These are phyloP conservation scores for Pichia californica DNA, from an alignment of 805 yeast species.

Conservation along the genomic window DNA sequence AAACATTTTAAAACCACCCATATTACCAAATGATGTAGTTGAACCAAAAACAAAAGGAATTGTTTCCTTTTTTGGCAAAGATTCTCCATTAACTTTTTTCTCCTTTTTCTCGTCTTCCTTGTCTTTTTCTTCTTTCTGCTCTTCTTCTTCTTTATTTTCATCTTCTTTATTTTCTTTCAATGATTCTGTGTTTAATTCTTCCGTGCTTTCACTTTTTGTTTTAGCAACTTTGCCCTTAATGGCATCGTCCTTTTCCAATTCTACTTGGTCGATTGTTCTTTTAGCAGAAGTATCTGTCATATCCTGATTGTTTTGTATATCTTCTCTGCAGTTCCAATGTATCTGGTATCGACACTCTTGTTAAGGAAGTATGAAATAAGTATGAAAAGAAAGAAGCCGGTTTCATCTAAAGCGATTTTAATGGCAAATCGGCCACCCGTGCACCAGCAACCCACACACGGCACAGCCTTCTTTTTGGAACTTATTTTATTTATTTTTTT, in stretches of 20 bases:
- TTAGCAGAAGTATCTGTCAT: slow-evolving; percentile 1
- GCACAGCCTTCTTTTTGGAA: too few relatives aligned
- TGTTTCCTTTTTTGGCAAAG: slow-evolving; percentile 5
- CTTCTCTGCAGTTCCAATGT: too few relatives aligned
- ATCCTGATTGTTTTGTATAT: background rate
- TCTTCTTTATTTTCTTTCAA: slow-evolving; percentile 1
- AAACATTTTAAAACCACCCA: slow-evolving; percentile 32
- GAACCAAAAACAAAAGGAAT: slow-evolving; percentile 50
- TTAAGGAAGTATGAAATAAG: too few relatives aligned
- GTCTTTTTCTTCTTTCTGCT: background rate
- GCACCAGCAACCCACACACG: too few relatives aligned
- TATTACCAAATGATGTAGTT: slow-evolving; percentile 42
- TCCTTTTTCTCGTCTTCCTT: background rate
- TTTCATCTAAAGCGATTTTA: too few relatives aligned
- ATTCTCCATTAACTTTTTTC: background rate
- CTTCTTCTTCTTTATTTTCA: slow-evolving; percentile 5
- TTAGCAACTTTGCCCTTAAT: background rate
- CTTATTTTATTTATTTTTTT: background rate
- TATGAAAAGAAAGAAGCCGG: too few relatives aligned
- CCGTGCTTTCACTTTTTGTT: background rate
- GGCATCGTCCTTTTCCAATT: slow-evolving; percentile 1
- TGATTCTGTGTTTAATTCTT: slow-evolving; percentile 2
- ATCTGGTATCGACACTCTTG: too few relatives aligned
- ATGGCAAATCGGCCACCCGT: too few relatives aligned
- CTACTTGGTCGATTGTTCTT: slow-evolving; percentile 8